phyloP scores from a whole-genome alignment of 2,329 filamentous ascomycete species.

The Aspergillus floridensis region DNA sequence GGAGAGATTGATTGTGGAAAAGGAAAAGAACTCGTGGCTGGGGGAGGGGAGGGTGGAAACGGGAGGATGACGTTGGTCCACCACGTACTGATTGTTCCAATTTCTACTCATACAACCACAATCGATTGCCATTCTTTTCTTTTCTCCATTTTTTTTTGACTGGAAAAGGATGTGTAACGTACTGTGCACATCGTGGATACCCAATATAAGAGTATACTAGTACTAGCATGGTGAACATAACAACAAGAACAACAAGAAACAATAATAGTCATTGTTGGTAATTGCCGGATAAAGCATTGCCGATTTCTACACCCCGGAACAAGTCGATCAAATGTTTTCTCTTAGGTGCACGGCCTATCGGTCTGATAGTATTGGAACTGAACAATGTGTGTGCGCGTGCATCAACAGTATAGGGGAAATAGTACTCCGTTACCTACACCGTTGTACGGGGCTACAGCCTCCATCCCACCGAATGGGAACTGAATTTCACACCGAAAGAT shows the following conservation, averaged over 20 bases:
- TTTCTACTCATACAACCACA: slow-evolving; percentile 1
- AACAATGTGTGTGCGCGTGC: not conserved
- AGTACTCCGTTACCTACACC: not conserved
- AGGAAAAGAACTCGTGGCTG: slow-evolving; percentile 11
- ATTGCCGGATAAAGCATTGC: not conserved
- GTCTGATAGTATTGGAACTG: not conserved
- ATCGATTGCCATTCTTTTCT: not conserved
- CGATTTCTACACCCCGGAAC: not conserved
- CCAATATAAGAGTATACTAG: too few relatives aligned
- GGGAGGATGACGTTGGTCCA: slow-evolving; percentile 13
- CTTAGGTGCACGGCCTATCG: not conserved
- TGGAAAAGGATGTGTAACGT: slow-evolving; percentile 3
- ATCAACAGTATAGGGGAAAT: not conserved
- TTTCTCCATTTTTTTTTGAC: not conserved
- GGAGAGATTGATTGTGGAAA: not conserved
- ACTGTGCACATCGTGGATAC: slow-evolving; percentile 10
- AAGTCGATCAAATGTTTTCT: not conserved
- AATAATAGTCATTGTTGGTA: not conserved
- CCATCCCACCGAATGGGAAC: slow-evolving; percentile 2
- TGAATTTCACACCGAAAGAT: slow-evolving; percentile 24
- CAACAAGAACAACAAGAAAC: not conserved
- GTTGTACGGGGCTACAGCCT: not conserved
- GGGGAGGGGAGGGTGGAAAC: slow-evolving; percentile 7
- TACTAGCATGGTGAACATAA: not conserved
- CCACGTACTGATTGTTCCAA: not conserved